phyloP scores from a whole-genome alignment of 2,329 filamentous ascomycete species.

The Xylariales sp. region DNA sequence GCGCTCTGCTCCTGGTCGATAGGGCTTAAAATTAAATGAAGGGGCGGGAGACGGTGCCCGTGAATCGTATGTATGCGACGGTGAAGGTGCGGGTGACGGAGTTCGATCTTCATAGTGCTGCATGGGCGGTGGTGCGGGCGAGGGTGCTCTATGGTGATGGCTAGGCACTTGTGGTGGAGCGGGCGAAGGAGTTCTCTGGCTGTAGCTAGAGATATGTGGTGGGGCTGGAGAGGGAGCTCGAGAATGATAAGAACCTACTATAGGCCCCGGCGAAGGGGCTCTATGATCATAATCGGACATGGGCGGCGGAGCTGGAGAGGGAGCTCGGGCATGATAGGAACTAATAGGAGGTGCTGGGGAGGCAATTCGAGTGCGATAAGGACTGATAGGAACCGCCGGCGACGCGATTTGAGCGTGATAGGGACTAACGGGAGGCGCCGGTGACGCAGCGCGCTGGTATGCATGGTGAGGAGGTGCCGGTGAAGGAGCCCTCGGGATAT shows the following conservation, averaged over 20 bases:
- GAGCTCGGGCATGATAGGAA: constrained; percentile 46
- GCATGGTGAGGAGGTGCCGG: constrained; percentile 51
- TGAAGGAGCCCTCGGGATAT: constrained; percentile 49
- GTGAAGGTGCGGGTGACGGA: constrained; percentile 55
- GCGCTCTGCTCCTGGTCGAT: constrained; percentile 49
- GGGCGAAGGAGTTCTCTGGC: constrained; percentile 53
- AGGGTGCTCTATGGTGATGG: constrained; percentile 51
- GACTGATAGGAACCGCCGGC: constrained; percentile 45
- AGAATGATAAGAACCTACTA: constrained; percentile 41
- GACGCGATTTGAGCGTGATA: constrained; percentile 49
- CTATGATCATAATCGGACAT: constrained; percentile 48
- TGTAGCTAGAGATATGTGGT: constrained; percentile 47
- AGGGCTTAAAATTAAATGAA: constrained; percentile 53
- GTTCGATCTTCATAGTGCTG: constrained; percentile 47
- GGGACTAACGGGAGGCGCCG: constrained; percentile 46
- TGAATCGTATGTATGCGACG: constrained; percentile 45
- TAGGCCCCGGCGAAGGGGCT: constrained; percentile 51
- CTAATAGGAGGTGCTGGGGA: constrained; percentile 50
- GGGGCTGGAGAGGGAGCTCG: constrained; percentile 53
- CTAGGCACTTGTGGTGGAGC: constrained; percentile 43
- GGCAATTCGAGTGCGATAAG: constrained; percentile 46
- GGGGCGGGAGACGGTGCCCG: constrained; percentile 55
- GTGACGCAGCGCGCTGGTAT: constrained; percentile 51
- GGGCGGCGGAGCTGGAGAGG: constrained; percentile 53
- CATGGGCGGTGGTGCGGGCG: constrained; percentile 48